Evolutionary conservation across 345 rosid genomes (phyloP).

Genomic region (Balakata baccata): DNA sequence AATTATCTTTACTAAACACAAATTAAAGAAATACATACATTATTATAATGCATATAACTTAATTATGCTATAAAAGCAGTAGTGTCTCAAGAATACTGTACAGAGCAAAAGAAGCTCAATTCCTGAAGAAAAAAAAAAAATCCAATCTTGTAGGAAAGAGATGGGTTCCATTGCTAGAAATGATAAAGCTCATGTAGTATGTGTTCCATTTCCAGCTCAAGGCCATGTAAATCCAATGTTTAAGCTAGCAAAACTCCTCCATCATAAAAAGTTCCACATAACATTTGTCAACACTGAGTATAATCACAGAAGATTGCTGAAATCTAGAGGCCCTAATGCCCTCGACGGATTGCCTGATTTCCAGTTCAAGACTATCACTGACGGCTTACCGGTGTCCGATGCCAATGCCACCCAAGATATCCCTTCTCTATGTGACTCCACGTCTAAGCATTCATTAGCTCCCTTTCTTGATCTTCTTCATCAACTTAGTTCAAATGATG

Average conservation of each 20-base stretch:
- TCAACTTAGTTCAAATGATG: not conserved
- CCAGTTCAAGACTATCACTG: conserved; percentile 39
- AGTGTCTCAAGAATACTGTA: too few relatives aligned
- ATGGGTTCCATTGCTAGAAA: not conserved
- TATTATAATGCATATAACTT: too few relatives aligned
- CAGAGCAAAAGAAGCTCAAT: too few relatives aligned
- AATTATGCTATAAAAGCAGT: too few relatives aligned
- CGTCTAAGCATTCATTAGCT: conserved; percentile 26
- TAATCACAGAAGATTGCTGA: conserved; percentile 39
- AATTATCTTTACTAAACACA: too few relatives aligned
- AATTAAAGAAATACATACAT: too few relatives aligned
- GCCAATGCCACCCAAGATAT: conserved; percentile 44
- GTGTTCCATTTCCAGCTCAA: conserved; percentile 37
- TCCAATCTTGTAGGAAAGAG: not conserved
- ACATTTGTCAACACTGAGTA: conserved; percentile 45
- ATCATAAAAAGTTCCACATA: conserved; percentile 33
- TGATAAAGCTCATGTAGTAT: conserved; percentile 26
- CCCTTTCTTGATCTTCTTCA: conserved; percentile 22
- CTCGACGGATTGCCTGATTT: conserved; percentile 41
- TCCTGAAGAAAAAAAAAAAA: too few relatives aligned
- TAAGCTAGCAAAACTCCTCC: conserved; percentile 38
- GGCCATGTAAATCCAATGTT: conserved; percentile 41
- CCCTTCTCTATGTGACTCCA: conserved; percentile 38
- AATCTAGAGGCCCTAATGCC: conserved; percentile 33
- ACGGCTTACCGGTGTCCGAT: conserved; percentile 40